phyloP scores from a whole-genome alignment of 495 filamentous ascomycete species.

The Paragyromitra xinjiangensis region DNA sequence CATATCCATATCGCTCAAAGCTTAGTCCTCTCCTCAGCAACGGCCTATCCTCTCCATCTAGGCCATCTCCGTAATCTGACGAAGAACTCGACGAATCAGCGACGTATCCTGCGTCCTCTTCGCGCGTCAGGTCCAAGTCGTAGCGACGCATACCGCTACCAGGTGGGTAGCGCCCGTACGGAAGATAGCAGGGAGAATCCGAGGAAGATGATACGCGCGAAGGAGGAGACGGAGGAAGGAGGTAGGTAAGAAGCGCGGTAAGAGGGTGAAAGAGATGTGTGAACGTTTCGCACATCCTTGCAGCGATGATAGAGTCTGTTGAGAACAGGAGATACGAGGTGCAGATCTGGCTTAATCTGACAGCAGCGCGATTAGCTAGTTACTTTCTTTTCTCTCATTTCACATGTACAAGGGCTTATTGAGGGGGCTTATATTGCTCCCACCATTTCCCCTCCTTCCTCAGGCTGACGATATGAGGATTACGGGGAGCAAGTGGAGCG shows the following conservation, averaged over 20 bases:
- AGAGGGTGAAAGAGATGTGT: neutral
- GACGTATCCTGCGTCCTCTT: slow-evolving; percentile 43
- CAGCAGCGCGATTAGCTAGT: neutral
- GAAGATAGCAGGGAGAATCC: slow-evolving; percentile 8
- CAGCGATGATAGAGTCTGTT: neutral
- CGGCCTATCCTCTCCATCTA: slow-evolving; percentile 36
- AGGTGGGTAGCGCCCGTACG: slow-evolving; percentile 31
- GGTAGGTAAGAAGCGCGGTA: neutral
- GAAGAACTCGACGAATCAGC: slow-evolving; percentile 41
- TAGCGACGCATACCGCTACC: slow-evolving; percentile 35
- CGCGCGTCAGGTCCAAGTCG: slow-evolving; percentile 23
- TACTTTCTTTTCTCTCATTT: neutral
- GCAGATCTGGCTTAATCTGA: slow-evolving; percentile 4
- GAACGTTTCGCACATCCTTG: slow-evolving; percentile 9
- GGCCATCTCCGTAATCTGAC: slow-evolving; percentile 24
- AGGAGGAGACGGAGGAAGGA: neutral
- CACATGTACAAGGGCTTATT: slow-evolving; percentile 3
- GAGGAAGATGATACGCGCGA: neutral
- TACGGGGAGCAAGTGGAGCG: neutral
- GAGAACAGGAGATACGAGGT: neutral
- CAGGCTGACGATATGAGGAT: neutral
- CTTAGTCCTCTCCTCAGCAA: slow-evolving; percentile 28
- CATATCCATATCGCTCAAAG: slow-evolving; percentile 20
- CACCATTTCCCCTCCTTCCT: neutral
- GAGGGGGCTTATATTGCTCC: neutral